Base-by-base conservation (phyloP, 2,329 filamentous ascomycete species). In the Thelonectria rubi region DNA sequence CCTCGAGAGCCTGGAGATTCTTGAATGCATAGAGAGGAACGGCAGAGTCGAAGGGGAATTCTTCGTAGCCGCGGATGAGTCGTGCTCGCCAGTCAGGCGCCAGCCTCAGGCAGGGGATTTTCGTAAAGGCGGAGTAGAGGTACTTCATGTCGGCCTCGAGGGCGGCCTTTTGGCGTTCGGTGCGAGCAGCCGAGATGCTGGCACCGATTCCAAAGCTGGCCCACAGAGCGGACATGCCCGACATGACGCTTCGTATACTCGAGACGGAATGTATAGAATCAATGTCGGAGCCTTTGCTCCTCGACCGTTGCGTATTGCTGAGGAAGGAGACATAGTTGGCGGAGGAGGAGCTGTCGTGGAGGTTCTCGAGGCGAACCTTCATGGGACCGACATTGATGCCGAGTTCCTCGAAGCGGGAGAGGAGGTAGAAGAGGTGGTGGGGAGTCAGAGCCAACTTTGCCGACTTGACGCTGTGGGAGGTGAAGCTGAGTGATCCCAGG, bases 21-120 rank as follows among this genome's bases (percentile, higher is more conserved):
- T 99, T 98, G 86, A 99, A 98, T 9, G 92, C 91, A 76, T 97
- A 91, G n/a, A 99, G 83, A 18, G 95, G 95, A 30, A 99, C 95
- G 18, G 95, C 95, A 21, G 93, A 97, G 77, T 99, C 95, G 77
- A 98, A 97, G 3, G 95, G 95, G 69, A 98, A 99, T 77, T 97
- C 94, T 77, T 99, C 95, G 74, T 95, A 98, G 26, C 94, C 94
- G 68, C 90, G 87, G 69, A 99, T 97, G 63, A 97, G 82, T 55
- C 91, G 89, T 50, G 94, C 94, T 68, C 93, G 91, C 82, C 93
- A 94, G 77, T 99, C 95, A n/a, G 94, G 94, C 26, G 94, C 89
- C 57, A 99, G 83, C 66, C 91, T 89, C 65, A 99, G 82, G 73
- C 92, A 97, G 0, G 95, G 95, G 45, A 99, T 97, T 80, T 98